Conservation (phyloP, 2,329 filamentous ascomycete genomes). For the Onygenales sp. region DNA sequence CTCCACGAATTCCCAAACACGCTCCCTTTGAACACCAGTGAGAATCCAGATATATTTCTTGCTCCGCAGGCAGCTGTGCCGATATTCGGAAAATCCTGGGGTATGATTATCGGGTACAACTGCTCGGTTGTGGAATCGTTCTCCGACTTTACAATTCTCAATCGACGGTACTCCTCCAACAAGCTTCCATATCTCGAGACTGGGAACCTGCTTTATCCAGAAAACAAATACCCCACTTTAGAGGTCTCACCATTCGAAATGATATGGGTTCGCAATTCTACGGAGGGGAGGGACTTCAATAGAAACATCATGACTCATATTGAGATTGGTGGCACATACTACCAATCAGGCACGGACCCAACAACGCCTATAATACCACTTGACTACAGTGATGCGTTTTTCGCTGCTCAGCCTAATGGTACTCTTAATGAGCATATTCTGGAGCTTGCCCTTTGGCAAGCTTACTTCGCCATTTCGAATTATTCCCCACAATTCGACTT, state of each 20-base stretch:
- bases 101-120: constrained; percentile 5
- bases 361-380: neutral
- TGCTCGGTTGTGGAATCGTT: constrained; percentile 5
- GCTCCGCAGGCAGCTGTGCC: constrained; percentile 1
- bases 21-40: neutral
- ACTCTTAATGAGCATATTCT: neutral
- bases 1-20: neutral
- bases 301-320: too few species aligned
- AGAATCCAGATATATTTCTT: constrained; percentile 4
- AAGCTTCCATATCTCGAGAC: neutral
- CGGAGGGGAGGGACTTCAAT: too few species aligned
- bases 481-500: neutral
- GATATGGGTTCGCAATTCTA: too few species aligned
- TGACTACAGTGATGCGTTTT: neutral
- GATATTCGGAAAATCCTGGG: constrained; percentile 4
- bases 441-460: neutral
- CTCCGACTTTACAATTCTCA: constrained; percentile 3
- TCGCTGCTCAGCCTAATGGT: neutral
- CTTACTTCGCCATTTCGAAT: neutral
- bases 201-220: too few species aligned
- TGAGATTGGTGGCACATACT: neutral
- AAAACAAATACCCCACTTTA: neutral
- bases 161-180: neutral
- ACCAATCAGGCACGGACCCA: neutral
- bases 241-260: too few species aligned